Base-by-base conservation (phyloP, 2,329 filamentous ascomycete genomes). In the Blastomyces percursus region DNA sequence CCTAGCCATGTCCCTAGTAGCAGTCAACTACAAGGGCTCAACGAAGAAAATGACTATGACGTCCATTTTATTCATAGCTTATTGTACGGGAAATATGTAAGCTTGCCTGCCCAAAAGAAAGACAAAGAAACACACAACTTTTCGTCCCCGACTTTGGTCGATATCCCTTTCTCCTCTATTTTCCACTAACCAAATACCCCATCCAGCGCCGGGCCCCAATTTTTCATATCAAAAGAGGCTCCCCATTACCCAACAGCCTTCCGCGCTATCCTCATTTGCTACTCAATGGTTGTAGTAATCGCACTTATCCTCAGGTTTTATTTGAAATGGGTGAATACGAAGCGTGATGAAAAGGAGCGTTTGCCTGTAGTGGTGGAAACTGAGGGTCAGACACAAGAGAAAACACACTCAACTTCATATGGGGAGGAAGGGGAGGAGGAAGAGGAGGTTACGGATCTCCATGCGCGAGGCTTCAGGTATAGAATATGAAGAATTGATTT, bases 21-120 rank as follows among this genome's bases (percentile, higher is more conserved):
- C 82, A 68, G 76, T 80, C 19, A 84, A 85, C 68, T 82, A 79
- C 66, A 77, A 79, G 14, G 82, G 82, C 19, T 80, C 83, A 24
- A 83, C 82, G 40, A 85, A 85, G 75, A 85, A 84, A 71, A 82
- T 83, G 77, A 83, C 82, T 7, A 79, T 84, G 62, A 84, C 81
- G 1, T 81, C 81, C 0, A 67, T 84, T 67, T 70, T 84, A 3
- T 84, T 85, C 65, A 68, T 84, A 11, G 79, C 78, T 2, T 85
- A 84, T 66, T 84, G 82, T 61, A 71, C 76, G 0, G 82, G 82
- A 1, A 85, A 84, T 64, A 83, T 85, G 62, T 63, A 21, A 57
- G 59, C 58, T 27, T 40, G 12, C 30, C 42, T 24, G 24, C 27
- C 14, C 7, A 27, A 8, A 1, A 5, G 0, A 24, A 6, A n/a